phyloP scores from a whole-genome alignment of 1,284 basidiomycete species.

The Apiotrichum sp. region DNA sequence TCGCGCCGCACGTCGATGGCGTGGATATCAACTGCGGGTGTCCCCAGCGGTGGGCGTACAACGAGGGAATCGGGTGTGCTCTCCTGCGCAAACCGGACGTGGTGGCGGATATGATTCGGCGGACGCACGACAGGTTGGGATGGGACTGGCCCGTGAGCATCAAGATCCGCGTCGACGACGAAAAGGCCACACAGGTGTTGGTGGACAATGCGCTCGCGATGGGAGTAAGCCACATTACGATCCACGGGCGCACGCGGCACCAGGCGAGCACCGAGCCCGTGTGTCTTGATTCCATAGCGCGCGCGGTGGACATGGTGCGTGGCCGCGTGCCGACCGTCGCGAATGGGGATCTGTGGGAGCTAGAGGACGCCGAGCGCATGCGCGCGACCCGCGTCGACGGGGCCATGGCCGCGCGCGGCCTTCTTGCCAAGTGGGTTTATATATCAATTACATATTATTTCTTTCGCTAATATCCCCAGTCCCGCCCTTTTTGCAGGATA shows the following conservation, averaged over 20 bases:
- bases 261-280: conserved; percentile 54
- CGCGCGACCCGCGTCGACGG: conserved; percentile 52
- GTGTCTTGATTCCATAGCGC: conserved; percentile 50
- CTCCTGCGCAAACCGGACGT: conserved; percentile 55
- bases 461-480: conserved; percentile 3
- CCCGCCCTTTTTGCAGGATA: conserved; percentile 55
- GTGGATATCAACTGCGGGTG: conserved; percentile 58
- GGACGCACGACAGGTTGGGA: conserved; percentile 53
- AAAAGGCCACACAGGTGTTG: conserved; percentile 52
- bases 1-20: conserved; percentile 52
- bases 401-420: conserved; percentile 57
- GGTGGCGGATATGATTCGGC: conserved; percentile 54
- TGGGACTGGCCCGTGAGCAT: conserved; percentile 54
- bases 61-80: conserved; percentile 56
- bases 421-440: conserved; percentile 56
- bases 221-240: conserved; percentile 49
- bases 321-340: conserved; percentile 54
- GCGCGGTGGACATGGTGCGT: conserved; percentile 52
- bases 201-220: conserved; percentile 48
- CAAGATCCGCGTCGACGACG: conserved; percentile 56
- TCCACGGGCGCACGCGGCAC: conserved; percentile 56
- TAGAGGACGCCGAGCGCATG: conserved; percentile 49
- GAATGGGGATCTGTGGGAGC: conserved; percentile 56
- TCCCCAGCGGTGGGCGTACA: conserved; percentile 53
- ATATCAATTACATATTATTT: background rate